Evolutionary conservation across 2,329 filamentous ascomycete genomes (phyloP), one percentile per base, ranked within the genome.

Genomic region (Fusarium anguioides): DNA sequence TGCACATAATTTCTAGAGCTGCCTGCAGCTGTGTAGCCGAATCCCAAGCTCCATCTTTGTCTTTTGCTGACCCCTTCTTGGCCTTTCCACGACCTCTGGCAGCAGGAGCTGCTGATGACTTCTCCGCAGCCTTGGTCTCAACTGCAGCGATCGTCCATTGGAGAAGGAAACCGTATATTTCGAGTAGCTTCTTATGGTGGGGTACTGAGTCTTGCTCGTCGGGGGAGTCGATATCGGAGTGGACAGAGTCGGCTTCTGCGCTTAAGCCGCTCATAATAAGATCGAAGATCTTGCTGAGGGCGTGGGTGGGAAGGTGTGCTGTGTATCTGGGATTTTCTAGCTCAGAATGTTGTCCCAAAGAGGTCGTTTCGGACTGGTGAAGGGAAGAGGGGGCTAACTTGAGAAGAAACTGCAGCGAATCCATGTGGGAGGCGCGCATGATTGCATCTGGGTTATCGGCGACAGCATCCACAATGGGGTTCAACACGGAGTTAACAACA

Each of bases 91-190:
- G 86, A 40, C 89, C 90, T 73, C 92, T 86, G 9, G 88, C 86
- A n/a, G 86, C 87, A 4, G 91, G 89, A 2, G 89, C 86, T 3
- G 76, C 45, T 3, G 91, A 89, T 0, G 93, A 89, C 79, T 96
- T 98, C 79, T 98, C 96, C 42, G 94, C 91, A 3, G 94, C 91
- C 79, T 97, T 97, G 36, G 92, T 91, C 79, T 99, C 96, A 46
- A 97, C 93, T n/a, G 92, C 93, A 8, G 94, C 91, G 67, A 98
- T 91, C 8, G 93, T 92, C 96, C 96, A 99, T 78, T 97, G 94
- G 46, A 99, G 81, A 12, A 99, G 83, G 75, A 97, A 99, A 31
- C 91, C 95, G 76, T 96, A 98, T 75, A 97, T 92, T 77, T 99
- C 96, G 68, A 99, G 86, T 3, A 97, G 84, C 69, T 92, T 89